Base-by-base conservation (phyloP, 1,284 basidiomycete genomes). In the Ceratobasidium sp. region DNA sequence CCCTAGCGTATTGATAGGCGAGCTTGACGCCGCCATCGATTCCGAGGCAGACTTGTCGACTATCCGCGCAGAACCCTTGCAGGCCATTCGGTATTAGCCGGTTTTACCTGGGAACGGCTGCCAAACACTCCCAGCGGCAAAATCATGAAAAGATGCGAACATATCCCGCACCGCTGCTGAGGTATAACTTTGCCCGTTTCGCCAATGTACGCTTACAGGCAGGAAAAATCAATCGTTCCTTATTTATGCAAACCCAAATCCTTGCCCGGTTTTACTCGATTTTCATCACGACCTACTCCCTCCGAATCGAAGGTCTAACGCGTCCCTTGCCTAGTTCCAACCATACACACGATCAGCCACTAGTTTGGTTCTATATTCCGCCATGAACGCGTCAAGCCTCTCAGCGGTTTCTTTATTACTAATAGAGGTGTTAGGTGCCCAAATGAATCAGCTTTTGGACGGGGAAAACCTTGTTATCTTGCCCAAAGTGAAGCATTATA, bases 11-110 rank as follows among this genome's bases (percentile, higher is more conserved):
- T 84, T 98, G 77, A 93, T 99, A 49, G 97, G 94, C 59, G 95
- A 98, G 82, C 81, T 98, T 41, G 97, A 99, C 83, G 89, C 92
- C 76, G 91, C 90, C 37, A 85, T 92, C 76, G 97, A 99, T 82
- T 85, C 89, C 63, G 85, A 90, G 0, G 88, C 92, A 53, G 94
- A 98, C 82, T 88, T 95, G 61, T 85, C 89, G 0, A 86, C 89
- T 34, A 89, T 98, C 77, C 90, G 88, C 69, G 97, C 96, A 29
- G 96, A 98, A 77, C 96, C 97, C 0, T 86, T 97, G 48, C 89
- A 89, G 34, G 86, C 91, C 24, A 93, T 94, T 72, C 90, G 89
- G 77, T 93, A 92, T 81, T 92, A 79, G 39, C 39, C 61, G 48
- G n/a, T 9, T 22, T 6, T 22, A 2, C 29, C 7, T 43, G 41